A percentile compares a stretch with the other conserved stretches of the same genome.
Conservation (phyloP, 805 yeast species). For the Torulaspora delbrueckii region DNA sequence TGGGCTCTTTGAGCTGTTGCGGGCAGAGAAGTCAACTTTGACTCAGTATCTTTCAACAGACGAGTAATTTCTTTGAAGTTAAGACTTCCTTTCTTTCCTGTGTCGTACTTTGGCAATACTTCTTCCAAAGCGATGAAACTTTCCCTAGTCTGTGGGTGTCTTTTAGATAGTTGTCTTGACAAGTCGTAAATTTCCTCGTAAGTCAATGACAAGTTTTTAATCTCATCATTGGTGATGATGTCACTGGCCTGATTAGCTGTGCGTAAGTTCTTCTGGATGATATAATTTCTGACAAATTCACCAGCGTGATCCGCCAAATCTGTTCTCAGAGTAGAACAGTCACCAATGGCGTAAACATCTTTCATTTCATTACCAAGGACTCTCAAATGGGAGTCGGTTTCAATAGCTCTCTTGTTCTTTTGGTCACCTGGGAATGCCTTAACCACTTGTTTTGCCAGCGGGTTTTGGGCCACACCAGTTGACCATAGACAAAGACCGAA, state of each 20-base stretch:
- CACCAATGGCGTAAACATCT: conserved; percentile 69
- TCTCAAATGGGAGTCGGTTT: conserved; percentile 67
- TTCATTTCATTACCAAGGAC: conserved; percentile 65
- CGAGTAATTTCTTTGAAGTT: conserved; percentile 48
- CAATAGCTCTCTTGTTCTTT: conserved; percentile 63
- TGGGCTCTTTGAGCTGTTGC: conserved; percentile 72
- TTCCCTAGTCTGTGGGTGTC: conserved; percentile 56
- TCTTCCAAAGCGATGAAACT: conserved; percentile 49
- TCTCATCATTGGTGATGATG: conserved; percentile 47
- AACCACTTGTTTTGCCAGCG: conserved; percentile 53
- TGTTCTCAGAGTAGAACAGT: conserved; percentile 62
- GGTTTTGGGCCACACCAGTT: conserved; percentile 67
- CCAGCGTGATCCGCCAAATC: conserved; percentile 53
- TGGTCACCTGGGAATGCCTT: conserved; percentile 45
- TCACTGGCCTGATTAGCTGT: conserved; percentile 30
- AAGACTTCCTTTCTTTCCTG: conserved; percentile 44
- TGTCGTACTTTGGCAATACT: conserved; percentile 50
- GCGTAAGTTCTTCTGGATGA: conserved; percentile 41
- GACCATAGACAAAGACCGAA: conserved; percentile 72
- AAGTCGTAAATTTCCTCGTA: conserved; percentile 47
- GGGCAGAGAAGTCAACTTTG: conserved; percentile 61
- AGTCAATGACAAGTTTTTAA: conserved; percentile 44
- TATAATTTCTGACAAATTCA: conserved; percentile 45
- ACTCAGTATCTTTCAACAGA: conserved; percentile 51
- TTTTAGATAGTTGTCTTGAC: conserved; percentile 43